These are phyloP conservation scores for Ascochyta pisi DNA, from an alignment of 2,329 filamentous ascomycete genomes.

Conservation along the genomic window DNA sequence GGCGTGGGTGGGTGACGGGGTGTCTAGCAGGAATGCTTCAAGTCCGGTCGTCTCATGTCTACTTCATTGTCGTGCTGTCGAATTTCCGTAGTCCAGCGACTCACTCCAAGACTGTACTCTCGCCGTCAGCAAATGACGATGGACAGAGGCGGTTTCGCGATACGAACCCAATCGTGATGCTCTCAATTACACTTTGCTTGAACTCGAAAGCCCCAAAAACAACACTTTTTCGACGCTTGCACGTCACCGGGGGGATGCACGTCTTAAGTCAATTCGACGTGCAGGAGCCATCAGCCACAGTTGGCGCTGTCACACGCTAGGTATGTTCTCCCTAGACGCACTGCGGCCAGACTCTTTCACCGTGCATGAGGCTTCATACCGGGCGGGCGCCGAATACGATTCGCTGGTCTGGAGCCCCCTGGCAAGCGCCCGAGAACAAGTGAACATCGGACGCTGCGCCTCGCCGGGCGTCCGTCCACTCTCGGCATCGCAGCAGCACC, in stretches of 20 bases:
- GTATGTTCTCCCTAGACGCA: background rate
- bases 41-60: constrained; percentile 7
- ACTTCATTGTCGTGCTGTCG: background rate
- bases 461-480: background rate
- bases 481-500: background rate
- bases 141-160: background rate
- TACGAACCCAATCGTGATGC: constrained; percentile 7
- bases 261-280: constrained; percentile 1
- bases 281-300: constrained; percentile 12
- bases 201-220: background rate
- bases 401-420: constrained; percentile 7
- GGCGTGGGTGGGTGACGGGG: background rate
- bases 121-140: constrained; percentile 9
- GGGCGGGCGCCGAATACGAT: constrained; percentile 6
- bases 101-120: background rate
- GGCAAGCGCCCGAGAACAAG: constrained; percentile 4
- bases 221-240: background rate
- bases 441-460: constrained; percentile 6
- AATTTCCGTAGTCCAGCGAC: background rate
- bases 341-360: constrained; percentile 5
- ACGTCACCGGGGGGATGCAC: background rate
- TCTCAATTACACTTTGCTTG: background rate
- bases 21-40: constrained; percentile 10
- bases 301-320: constrained; percentile 1
- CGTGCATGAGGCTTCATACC: constrained; percentile 3